These are phyloP conservation scores for Colletotrichum sp. DNA, from an alignment of 2,329 filamentous ascomycete species.

Conservation along the genomic window DNA sequence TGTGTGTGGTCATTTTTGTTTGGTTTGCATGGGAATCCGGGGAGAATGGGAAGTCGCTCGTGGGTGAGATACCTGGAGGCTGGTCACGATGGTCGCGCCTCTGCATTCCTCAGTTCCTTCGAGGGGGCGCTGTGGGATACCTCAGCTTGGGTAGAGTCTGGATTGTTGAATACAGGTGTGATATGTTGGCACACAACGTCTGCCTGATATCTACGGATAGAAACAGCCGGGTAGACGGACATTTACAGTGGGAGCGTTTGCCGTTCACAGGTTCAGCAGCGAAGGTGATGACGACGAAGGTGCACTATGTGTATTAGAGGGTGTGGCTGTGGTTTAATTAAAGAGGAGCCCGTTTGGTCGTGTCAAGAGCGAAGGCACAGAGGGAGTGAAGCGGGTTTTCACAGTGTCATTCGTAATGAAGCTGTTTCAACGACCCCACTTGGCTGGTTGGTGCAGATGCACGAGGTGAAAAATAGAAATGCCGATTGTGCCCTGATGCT, in stretches of 20 bases:
- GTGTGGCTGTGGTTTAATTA: slow-evolving; percentile 19
- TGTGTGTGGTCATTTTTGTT: not conserved
- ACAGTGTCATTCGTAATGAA: slow-evolving; percentile 20
- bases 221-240: not conserved
- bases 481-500: slow-evolving; percentile 2
- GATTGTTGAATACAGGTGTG: not conserved
- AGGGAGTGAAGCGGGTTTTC: not conserved
- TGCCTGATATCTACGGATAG: not conserved
- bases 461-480: slow-evolving; percentile 16
- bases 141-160: not conserved
- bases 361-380: not conserved
- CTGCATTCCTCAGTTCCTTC: not conserved
- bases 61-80: not conserved
- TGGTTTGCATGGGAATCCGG: not conserved
- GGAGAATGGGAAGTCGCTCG: not conserved
- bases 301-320: not conserved
- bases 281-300: slow-evolving; percentile 1
- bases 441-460: not conserved
- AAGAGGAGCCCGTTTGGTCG: slow-evolving; percentile 1
- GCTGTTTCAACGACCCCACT: slow-evolving; percentile 21
- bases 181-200: not conserved
- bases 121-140: not conserved
- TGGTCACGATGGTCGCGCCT: not conserved
- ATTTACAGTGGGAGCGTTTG: not conserved
- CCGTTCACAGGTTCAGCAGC: not conserved